phyloP scores from a whole-genome alignment of 345 rosid genomes.

The Conringia planisiliqua region DNA sequence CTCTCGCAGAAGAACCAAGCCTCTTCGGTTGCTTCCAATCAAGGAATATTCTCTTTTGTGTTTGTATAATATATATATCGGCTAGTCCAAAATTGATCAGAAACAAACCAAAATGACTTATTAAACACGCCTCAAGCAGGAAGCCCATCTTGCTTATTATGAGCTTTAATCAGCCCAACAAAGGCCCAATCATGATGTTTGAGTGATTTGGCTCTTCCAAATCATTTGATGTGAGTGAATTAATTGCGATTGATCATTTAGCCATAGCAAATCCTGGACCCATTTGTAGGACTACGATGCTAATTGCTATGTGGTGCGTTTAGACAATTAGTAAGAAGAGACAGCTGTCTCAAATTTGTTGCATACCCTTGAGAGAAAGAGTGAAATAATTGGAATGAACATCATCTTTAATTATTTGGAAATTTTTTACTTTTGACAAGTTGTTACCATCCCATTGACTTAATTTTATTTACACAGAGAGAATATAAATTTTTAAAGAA shows the following conservation, averaged over 20 bases:
- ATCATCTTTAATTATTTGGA: neutral
- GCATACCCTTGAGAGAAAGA: neutral
- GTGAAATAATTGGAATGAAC: neutral
- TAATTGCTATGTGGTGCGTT: conserved; percentile 1
- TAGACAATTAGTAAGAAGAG: neutral
- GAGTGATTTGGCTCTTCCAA: neutral
- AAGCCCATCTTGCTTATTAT: neutral
- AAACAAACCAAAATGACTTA: neutral
- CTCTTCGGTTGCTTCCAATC: too few relatives aligned
- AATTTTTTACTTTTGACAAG: neutral
- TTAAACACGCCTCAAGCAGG: neutral
- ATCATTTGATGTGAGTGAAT: neutral
- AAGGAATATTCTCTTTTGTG: too few relatives aligned
- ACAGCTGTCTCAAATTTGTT: conserved; percentile 13
- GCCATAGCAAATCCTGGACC: neutral
- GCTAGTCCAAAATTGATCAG: neutral
- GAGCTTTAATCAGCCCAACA: conserved; percentile 1
- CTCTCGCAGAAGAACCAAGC: too few relatives aligned
- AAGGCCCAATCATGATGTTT: conserved; percentile 12
- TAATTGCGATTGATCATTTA: neutral
- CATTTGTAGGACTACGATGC: neutral
- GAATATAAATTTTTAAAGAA: neutral
- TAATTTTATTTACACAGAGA: conserved; percentile 1
- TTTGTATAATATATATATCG: neutral
- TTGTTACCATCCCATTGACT: conserved; percentile 10